phyloP scores from a whole-genome alignment of 1,284 basidiomycete species.

The Ustilago sp. region DNA sequence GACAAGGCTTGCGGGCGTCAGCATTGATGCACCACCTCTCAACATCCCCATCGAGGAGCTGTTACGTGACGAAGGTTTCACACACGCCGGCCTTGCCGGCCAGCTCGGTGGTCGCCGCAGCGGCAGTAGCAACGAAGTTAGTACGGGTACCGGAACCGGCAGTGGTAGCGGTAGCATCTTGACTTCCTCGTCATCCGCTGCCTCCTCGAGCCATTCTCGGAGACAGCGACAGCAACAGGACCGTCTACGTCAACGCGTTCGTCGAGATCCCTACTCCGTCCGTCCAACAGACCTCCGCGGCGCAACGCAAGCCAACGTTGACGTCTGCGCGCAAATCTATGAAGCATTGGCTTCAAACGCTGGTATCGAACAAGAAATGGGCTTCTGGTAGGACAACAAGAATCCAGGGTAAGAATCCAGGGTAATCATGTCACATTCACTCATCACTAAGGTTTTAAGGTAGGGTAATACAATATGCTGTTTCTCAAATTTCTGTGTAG shows the following conservation, averaged over 20 bases:
- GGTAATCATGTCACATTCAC: neutral
- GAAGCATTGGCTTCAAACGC: slow-evolving; percentile 21
- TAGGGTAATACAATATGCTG: neutral
- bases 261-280: slow-evolving; percentile 12
- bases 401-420: neutral
- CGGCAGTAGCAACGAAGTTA: slow-evolving; percentile 17
- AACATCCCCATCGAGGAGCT: slow-evolving; percentile 52
- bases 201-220: slow-evolving; percentile 15
- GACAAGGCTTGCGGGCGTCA: neutral
- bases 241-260: neutral
- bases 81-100: slow-evolving; percentile 11
- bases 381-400: slow-evolving; percentile 25
- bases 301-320: slow-evolving; percentile 30
- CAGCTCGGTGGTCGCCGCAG: neutral
- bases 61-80: slow-evolving; percentile 31
- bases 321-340: slow-evolving; percentile 20
- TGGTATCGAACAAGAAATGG: slow-evolving; percentile 26
- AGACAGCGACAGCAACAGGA: neutral
- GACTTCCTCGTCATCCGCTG: slow-evolving; percentile 1
- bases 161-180: slow-evolving; percentile 1
- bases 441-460: neutral
- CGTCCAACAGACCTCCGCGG: slow-evolving; percentile 34
- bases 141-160: slow-evolving; percentile 1
- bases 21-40: slow-evolving; percentile 33
- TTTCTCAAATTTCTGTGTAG: neutral